Evolutionary conservation across 257 asterid species (phyloP), one percentile per base, ranked within the genome.

Genomic region (Solanum virginianum): DNA sequence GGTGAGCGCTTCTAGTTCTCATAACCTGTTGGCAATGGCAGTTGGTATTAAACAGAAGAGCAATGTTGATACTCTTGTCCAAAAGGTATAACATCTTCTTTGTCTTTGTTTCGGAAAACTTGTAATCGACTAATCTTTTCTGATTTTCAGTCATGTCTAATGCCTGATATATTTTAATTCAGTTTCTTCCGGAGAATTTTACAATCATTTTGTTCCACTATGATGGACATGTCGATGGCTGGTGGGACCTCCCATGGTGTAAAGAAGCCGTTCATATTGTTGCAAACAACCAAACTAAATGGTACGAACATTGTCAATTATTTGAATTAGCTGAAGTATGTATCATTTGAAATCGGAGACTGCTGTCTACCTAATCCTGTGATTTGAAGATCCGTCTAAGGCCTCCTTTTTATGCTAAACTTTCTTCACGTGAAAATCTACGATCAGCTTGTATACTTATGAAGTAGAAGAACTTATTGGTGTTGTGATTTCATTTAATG

Each of bases 131-230:
- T 71, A 81, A 32, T 82, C 39, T 55, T 1, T 45, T 84, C 69
- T 10, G 53, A 57, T 45, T 20, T 75, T 22, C 16, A 70, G 18
- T 6, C 10, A 12, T 72, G 39, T 82, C 66, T 86, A 56, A 80
- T 26, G 53, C 74, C 84, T 87, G 16, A 88, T 86, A 72, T 83
- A 59, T 41, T 74, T 89, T 65, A 69, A 51, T 91, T 87, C 98
- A 97, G 99, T 97, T 97, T 97, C 99, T 90, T 94, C 51, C 93
- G 86, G 98, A 91, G 90, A 95, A 94, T 85, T 97, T 97, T 89
- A 92, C 98, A 9, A 84, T 95, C 84, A 88, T 93, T 66, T 89
- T 97, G 81, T 97, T 97, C 91, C 99, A 97, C 83, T 97, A 97
- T 82, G 99, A 97, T 83, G 98, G 97, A 79, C 91, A 92, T 71